Evolutionary conservation across 176 grass and related monocot species (phyloP), one percentile per base, ranked within the genome.

Genomic region (Hyparrhenia diplandra): DNA sequence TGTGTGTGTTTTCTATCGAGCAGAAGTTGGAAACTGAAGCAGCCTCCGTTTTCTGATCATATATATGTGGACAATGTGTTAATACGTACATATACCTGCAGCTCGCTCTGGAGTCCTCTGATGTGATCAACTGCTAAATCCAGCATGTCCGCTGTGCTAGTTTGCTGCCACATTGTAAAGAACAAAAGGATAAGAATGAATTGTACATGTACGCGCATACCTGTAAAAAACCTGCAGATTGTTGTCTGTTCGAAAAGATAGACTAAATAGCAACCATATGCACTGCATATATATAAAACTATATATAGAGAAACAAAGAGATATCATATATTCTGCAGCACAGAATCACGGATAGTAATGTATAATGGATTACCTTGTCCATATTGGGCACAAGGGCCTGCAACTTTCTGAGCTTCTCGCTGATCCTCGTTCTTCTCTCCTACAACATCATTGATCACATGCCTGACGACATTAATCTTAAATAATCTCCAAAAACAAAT

Each of bases 331-430:
- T n/a, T n/a, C n/a, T n/a, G n/a, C n/a, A n/a, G n/a, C n/a, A n/a
- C n/a, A n/a, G n/a, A n/a, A n/a, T n/a, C n/a, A n/a, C n/a, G n/a
- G n/a, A n/a, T n/a, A n/a, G n/a, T 32, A 32, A 32, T 68, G 14
- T 68, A 31, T 30, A 10, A 18, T 17, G 35, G 13, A 43, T 43
- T 79, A 90, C 91, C 87, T 90, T 90, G 47, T 93, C 91, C 91
- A 88, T 90, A 73, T 90, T 90, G 29, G 85, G 88, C 42, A 93
- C 91, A 35, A 93, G 84, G 8, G 83, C 85, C 77, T 90, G 91
- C 69, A 90, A 67, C 62, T 88, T 93, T 59, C 85, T 87, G 28
- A 93, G 88, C 60, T 93, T 93, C 42, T 93, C 91, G 14, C 88
- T 93, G 16, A 93, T 93, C 83, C 85, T 90, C 13, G 69, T 93